Evolutionary conservation across 345 rosid species (phyloP), one percentile per base, ranked within the genome.

Genomic region (Aurinia saxatilis): DNA sequence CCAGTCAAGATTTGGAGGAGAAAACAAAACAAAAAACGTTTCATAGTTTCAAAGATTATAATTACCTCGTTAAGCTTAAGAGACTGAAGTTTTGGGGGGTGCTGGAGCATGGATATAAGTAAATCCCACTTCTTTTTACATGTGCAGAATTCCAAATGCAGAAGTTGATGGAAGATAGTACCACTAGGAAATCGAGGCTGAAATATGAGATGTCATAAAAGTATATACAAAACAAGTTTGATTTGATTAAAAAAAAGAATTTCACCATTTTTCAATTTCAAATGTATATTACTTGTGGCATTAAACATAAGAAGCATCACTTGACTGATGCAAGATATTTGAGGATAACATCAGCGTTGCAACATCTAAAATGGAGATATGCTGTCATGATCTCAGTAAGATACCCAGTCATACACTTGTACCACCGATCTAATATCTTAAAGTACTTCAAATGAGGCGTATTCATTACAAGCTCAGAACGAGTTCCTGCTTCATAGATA

Each of bases 51-150:
- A n/a, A n/a, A n/a, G n/a, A n/a, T n/a, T n/a, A n/a, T 4, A 6
- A 13, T 34, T 62, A 62, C 57, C 39, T 50, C 57, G 16, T 14
- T 29, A 15, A 62, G 47, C n/a, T 39, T 50, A 57, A 50, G 67
- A 62, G 49, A n/a, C 12, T 30, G 57, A 8, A 62, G 57, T 50
- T 39, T 38, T 0, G 67, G 67, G n/a, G 67, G 37, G 37, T 25
- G 49, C 12, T 50, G 17, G 18, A 62, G 57, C 1, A 62, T 5
- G 37, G 4, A 10, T 29, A 62, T 49, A 50, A 62, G 67, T 50
- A 37, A 7, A 47, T 60, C 55, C 65, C 36, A 60, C 21, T 47
- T n/a, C n/a, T n/a, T 38, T n/a, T n/a, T n/a, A n/a, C n/a, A n/a
- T n/a, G n/a, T n/a, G n/a, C n/a, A n/a, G n/a, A n/a, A n/a, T n/a